A percentile compares a stretch with the other conserved stretches of the same genome.
Evolutionary conservation across 306 rosid genomes (phyloP).

Genomic region (Malus sieversii): DNA sequence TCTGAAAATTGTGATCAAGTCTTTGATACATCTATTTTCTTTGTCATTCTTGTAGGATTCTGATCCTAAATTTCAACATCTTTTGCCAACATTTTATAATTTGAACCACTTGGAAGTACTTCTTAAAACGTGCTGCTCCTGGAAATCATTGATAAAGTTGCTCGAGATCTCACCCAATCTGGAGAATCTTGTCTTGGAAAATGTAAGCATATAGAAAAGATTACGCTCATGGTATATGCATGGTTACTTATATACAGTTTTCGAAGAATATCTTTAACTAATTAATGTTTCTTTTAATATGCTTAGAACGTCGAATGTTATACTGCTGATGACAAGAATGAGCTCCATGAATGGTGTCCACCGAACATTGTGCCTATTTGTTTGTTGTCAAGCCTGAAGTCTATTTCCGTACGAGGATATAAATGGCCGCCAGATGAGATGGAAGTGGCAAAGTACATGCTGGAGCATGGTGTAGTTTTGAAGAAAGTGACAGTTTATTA

Average conservation of each 20-base stretch:
- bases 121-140: background rate
- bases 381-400: background rate
- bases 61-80: background rate
- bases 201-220: background rate
- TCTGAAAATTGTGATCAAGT: background rate
- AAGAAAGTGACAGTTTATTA: background rate
- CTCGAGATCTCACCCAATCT: background rate
- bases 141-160: background rate
- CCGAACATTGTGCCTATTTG: background rate
- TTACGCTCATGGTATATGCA: background rate
- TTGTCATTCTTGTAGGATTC: background rate
- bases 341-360: background rate
- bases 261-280: no score
- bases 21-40: no score
- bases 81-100: background rate
- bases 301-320: background rate
- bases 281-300: background rate
- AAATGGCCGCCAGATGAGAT: background rate
- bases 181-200: background rate
- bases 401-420: background rate
- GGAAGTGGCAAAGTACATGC: background rate
- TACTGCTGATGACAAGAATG: no score
- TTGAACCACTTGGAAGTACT: background rate
- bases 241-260: background rate
- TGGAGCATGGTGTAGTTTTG: background rate